Evolutionary conservation across 1,284 basidiomycete genomes (phyloP).

Genomic region (Sutorius eximius): DNA sequence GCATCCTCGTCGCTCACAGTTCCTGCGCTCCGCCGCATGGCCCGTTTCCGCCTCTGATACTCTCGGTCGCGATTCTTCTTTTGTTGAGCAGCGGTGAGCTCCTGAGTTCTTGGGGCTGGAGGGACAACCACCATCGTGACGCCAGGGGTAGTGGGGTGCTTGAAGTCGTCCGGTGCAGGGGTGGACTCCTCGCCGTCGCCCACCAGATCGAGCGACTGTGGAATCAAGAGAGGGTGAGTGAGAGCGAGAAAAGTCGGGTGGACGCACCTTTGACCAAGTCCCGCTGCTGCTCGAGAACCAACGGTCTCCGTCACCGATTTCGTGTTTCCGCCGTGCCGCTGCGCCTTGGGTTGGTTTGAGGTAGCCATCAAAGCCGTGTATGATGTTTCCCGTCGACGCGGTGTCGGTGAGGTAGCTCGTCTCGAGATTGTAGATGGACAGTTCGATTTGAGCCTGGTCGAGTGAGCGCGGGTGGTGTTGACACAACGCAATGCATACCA

Average conservation of each 20-base stretch:
- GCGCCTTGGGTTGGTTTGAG: conserved; percentile 66
- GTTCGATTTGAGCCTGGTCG: conserved; percentile 64
- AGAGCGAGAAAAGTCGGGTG: background rate
- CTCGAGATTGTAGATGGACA: conserved; percentile 74
- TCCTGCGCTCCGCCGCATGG: conserved; percentile 57
- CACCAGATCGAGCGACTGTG: conserved; percentile 69
- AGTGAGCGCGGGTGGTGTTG: background rate
- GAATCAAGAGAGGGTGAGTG: background rate
- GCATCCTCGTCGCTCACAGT: conserved; percentile 70
- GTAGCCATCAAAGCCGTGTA: conserved; percentile 80
- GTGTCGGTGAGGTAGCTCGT: conserved; percentile 73
- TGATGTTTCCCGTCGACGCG: conserved; percentile 76
- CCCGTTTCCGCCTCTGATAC: conserved; percentile 73
- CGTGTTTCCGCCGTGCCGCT: conserved; percentile 63
- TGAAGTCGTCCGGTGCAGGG: conserved; percentile 56
- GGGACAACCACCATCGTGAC: conserved; percentile 72
- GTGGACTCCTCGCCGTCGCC: conserved; percentile 69
- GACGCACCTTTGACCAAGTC: conserved; percentile 66
- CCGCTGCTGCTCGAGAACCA: conserved; percentile 77
- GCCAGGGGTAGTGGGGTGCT: conserved; percentile 61
- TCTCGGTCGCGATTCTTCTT: conserved; percentile 74
- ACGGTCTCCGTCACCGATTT: conserved; percentile 72
- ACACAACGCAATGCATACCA: conserved; percentile 47
- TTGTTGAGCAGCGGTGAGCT: conserved; percentile 65
- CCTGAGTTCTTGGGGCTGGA: conserved; percentile 63